Evolutionary conservation across 2,329 filamentous ascomycete species (phyloP).

Genomic region (Aureobasidium sp.): DNA sequence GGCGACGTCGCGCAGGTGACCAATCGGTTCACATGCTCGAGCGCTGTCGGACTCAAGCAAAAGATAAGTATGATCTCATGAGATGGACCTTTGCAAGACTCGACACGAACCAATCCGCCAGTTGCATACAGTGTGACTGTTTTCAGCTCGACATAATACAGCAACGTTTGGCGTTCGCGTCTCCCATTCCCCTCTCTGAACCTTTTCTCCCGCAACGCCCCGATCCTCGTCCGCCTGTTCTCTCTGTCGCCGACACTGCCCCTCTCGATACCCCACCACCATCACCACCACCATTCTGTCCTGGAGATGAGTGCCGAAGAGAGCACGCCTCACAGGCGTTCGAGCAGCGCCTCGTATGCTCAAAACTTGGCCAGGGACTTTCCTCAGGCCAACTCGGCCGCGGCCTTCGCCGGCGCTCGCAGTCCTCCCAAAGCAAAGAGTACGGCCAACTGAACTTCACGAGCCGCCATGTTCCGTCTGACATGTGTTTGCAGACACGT

Average conservation of each 20-base stretch:
- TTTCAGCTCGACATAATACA: slow-evolving; percentile 1
- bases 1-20: slow-evolving; percentile 11
- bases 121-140: slow-evolving; percentile 4
- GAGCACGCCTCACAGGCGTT: slow-evolving; percentile 17
- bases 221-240: slow-evolving; percentile 9
- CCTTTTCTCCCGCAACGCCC: slow-evolving; percentile 11
- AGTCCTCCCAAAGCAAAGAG: slow-evolving; percentile 47
- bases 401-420: slow-evolving; percentile 27
- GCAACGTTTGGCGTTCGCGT: slow-evolving; percentile 6
- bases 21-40: slow-evolving; percentile 13
- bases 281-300: neutral
- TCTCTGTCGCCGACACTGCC: neutral
- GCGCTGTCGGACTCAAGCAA: slow-evolving; percentile 8
- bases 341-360: slow-evolving; percentile 12
- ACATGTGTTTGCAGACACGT: slow-evolving; percentile 59
- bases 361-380: slow-evolving; percentile 10
- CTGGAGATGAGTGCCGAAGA: slow-evolving; percentile 15
- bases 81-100: neutral
- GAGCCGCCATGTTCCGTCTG: slow-evolving; percentile 18
- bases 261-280: slow-evolving; percentile 35
- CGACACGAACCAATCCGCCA: neutral
- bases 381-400: slow-evolving; percentile 8
- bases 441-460: slow-evolving; percentile 22
- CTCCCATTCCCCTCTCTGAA: slow-evolving; percentile 6
- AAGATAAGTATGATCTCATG: slow-evolving; percentile 3